phyloP scores from a whole-genome alignment of 2,329 filamentous ascomycete genomes.

The Monilinia fructigena region DNA sequence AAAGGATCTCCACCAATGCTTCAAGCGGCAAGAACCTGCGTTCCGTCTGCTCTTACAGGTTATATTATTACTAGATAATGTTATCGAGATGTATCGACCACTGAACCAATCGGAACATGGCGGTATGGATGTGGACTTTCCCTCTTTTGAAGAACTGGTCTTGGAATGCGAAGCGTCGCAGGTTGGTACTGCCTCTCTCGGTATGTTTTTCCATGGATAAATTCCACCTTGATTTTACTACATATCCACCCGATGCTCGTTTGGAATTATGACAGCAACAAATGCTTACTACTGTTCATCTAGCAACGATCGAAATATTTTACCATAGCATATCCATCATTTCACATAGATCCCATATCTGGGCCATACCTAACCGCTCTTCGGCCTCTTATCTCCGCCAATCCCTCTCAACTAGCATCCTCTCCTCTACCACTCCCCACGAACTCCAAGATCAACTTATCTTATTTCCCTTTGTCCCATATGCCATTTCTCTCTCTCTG shows the following conservation, averaged over 20 bases:
- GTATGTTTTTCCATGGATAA: slow-evolving; percentile 19
- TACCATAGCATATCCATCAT: slow-evolving; percentile 65
- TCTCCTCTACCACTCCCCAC: slow-evolving; percentile 28
- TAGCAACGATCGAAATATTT: slow-evolving; percentile 60
- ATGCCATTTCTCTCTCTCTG: slow-evolving; percentile 59
- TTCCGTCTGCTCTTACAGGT: slow-evolving; percentile 59
- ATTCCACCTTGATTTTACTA: too few relatives aligned
- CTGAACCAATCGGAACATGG: slow-evolving; percentile 39
- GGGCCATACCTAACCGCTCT: slow-evolving; percentile 29
- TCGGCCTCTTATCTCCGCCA: slow-evolving; percentile 32
- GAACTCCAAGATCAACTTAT: slow-evolving; percentile 43
- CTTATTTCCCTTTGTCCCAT: slow-evolving; percentile 58
- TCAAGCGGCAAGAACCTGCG: slow-evolving; percentile 51
- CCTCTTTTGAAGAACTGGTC: slow-evolving; percentile 39
- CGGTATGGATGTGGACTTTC: slow-evolving; percentile 28
- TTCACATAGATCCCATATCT: slow-evolving; percentile 49
- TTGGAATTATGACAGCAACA: not conserved
- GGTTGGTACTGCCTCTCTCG: slow-evolving; percentile 28
- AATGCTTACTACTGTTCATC: not conserved
- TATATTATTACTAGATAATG: slow-evolving; percentile 55
- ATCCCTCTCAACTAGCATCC: slow-evolving; percentile 29
- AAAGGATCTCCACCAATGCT: slow-evolving; percentile 51
- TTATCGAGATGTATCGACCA: slow-evolving; percentile 61
- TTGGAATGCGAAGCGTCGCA: slow-evolving; percentile 27
- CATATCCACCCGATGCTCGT: too few relatives aligned